These are phyloP conservation scores for Suillus bovinus DNA, from an alignment of 768 basidiomycete species.

Conservation along the genomic window DNA sequence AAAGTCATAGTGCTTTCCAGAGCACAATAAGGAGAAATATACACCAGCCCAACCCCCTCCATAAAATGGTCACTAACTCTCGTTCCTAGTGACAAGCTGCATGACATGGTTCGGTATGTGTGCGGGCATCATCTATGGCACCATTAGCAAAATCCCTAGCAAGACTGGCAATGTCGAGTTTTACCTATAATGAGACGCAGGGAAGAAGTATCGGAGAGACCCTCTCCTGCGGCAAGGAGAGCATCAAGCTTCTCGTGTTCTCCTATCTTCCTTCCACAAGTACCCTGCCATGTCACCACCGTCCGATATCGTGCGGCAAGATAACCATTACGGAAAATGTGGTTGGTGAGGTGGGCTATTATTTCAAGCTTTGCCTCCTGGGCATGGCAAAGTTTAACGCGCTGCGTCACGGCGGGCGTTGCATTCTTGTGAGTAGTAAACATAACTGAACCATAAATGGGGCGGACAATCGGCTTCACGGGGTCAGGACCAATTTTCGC, in stretches of 20 bases:
- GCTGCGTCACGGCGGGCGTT: slow-evolving; percentile 40
- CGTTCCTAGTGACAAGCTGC: slow-evolving; percentile 8
- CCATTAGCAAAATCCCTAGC: background rate
- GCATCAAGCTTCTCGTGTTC: slow-evolving; percentile 28
- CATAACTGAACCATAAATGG: slow-evolving; percentile 46
- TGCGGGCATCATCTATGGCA: slow-evolving; percentile 12
- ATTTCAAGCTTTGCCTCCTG: slow-evolving; percentile 35
- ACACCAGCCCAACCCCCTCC: background rate
- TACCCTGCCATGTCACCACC: slow-evolving; percentile 42
- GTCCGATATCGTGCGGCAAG: slow-evolving; percentile 35
- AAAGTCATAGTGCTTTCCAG: background rate
- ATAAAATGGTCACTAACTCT: background rate
- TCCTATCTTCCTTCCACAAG: slow-evolving; percentile 35
- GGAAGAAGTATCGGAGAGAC: slow-evolving; percentile 20
- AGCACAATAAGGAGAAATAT: slow-evolving; percentile 1
- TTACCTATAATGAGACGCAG: slow-evolving; percentile 23
- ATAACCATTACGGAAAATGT: slow-evolving; percentile 44
- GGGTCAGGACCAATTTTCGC: background rate
- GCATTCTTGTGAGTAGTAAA: slow-evolving; percentile 36
- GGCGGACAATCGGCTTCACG: slow-evolving; percentile 40
- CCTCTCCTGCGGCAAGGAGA: slow-evolving; percentile 21
- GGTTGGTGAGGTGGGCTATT: slow-evolving; percentile 48
- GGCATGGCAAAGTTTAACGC: slow-evolving; percentile 38
- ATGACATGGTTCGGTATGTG: slow-evolving; percentile 13
- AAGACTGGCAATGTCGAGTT: background rate